phyloP scores from a whole-genome alignment of 192 early-diverging fungal species.

The Gonapodya sp. region DNA sequence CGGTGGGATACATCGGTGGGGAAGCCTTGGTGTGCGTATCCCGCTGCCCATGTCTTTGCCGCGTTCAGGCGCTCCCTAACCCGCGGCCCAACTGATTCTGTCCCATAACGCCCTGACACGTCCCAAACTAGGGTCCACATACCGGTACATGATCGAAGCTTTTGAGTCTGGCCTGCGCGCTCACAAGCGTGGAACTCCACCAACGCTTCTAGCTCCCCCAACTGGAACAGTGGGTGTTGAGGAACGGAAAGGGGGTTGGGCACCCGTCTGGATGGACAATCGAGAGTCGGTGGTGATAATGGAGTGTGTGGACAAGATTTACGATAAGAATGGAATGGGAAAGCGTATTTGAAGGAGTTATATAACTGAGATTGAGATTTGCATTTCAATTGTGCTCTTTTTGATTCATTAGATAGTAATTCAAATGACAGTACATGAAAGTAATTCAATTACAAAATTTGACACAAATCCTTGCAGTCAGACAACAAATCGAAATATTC shows the following conservation, averaged over 20 bases:
- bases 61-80: no score
- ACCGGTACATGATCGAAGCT: neutral
- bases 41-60: no score
- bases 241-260: neutral
- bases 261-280: neutral
- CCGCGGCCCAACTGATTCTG: no score
- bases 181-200: neutral
- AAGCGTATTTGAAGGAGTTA: neutral
- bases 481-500: no score
- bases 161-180: neutral
- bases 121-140: neutral
- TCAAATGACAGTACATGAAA: no score
- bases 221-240: neutral
- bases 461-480: no score
- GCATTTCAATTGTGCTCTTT: no score
- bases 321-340: constrained; percentile 4
- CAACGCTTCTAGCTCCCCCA: neutral
- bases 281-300: neutral
- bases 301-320: constrained; percentile 1
- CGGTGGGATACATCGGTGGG: neutral
- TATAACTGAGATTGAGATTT: no score
- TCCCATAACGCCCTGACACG: no score
- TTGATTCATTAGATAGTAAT: no score
- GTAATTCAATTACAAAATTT: no score
- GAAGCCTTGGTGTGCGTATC: neutral